Evolutionary conservation across 2,329 filamentous ascomycete species (phyloP).

Genomic region (Aspergillus novoparasiticus): DNA sequence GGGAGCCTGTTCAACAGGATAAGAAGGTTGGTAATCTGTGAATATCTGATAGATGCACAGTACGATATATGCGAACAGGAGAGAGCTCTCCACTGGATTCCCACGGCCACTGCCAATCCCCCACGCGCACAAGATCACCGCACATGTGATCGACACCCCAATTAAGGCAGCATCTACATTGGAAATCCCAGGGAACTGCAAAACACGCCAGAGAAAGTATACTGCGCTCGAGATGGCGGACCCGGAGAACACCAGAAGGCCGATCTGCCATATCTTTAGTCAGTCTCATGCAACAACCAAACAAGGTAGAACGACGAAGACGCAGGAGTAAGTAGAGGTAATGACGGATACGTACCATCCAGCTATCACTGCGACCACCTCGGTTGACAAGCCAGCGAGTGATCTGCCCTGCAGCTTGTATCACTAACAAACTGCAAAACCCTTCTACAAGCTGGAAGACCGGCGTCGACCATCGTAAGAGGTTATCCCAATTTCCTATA

Average conservation of each 20-base stretch:
- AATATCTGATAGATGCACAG: constrained; percentile 99
- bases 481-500: constrained; percentile 85
- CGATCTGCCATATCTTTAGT: constrained; percentile 62
- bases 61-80: constrained; percentile 97
- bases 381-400: constrained; percentile 93
- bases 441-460: constrained; percentile 94
- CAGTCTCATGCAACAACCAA: background rate
- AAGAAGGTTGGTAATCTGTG: constrained; percentile 89
- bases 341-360: constrained; percentile 71
- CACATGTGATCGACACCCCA: constrained; percentile 87
- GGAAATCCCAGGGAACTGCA: constrained; percentile 88
- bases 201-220: constrained; percentile 95
- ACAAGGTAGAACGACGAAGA: background rate
- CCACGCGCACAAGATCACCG: constrained; percentile 88
- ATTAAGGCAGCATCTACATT: constrained; percentile 92
- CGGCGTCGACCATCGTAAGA: constrained; percentile 86
- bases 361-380: constrained; percentile 84
- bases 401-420: constrained; percentile 91
- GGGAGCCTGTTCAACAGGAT: constrained; percentile 59
- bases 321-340: background rate
- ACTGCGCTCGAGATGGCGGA: constrained; percentile 90
- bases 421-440: constrained; percentile 94
- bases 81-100: constrained; percentile 90
- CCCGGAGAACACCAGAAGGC: constrained; percentile 81
- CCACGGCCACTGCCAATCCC: constrained; percentile 92